Evolutionary conservation across 2,329 filamentous ascomycete species (phyloP).

Genomic region (Orbilia quercus): DNA sequence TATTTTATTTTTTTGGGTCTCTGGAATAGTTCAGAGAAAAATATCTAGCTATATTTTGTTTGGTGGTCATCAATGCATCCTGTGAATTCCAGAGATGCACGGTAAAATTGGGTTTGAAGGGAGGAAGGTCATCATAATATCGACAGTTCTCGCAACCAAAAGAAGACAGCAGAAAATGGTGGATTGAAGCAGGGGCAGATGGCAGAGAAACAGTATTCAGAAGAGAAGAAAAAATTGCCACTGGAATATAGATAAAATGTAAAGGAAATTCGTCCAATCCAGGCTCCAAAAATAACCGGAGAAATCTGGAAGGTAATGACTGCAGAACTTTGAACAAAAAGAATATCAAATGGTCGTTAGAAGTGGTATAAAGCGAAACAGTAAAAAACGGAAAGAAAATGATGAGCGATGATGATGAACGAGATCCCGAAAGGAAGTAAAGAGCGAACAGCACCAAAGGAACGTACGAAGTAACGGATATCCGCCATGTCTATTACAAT

Average conservation of each 20-base stretch:
- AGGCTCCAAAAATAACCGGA: conserved; percentile 55
- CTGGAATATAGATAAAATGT: conserved; percentile 26
- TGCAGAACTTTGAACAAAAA: conserved; percentile 41
- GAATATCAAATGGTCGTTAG: conserved; percentile 56
- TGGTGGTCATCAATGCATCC: conserved; percentile 55
- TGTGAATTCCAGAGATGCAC: conserved; percentile 39
- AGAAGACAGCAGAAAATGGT: conserved; percentile 24
- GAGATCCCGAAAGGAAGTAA: conserved; percentile 17
- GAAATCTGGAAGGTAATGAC: conserved; percentile 39
- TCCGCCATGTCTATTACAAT: conserved; percentile 56
- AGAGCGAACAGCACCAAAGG: conserved; percentile 42
- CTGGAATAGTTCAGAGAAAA: conserved; percentile 13
- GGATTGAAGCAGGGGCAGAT: conserved; percentile 23
- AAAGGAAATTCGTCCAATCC: conserved; percentile 57
- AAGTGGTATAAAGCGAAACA: conserved; percentile 42
- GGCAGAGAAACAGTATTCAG: conserved; percentile 11
- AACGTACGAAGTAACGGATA: conserved; percentile 54
- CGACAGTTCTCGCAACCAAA: conserved; percentile 57
- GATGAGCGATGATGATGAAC: conserved; percentile 12
- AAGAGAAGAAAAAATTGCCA: conserved; percentile 15
- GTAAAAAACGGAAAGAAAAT: conserved; percentile 22
- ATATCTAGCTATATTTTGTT: conserved; percentile 46
- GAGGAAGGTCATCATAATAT: conserved; percentile 53
- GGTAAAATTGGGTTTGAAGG: conserved; percentile 10
- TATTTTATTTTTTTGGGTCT: conserved; percentile 44